Evolutionary conservation across 1,284 basidiomycete species (phyloP).

Genomic region (Puccinia brachypodii): DNA sequence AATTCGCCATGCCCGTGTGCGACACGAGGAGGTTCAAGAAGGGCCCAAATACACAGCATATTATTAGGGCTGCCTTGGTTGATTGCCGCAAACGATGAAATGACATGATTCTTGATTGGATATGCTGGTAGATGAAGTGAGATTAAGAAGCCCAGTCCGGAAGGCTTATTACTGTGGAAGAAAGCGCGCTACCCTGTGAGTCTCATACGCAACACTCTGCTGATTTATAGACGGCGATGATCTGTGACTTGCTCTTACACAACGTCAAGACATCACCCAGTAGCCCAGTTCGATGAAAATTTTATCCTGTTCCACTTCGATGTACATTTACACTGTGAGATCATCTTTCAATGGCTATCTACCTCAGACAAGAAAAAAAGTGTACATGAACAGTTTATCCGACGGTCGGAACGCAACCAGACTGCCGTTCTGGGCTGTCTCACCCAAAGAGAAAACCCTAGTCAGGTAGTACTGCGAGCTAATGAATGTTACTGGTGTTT

Average conservation of each 20-base stretch:
- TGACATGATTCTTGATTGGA: background rate
- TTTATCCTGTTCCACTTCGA: background rate
- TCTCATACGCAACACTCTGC: background rate
- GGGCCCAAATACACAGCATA: background rate
- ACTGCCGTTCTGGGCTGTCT: background rate
- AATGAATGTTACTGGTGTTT: background rate
- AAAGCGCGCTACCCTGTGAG: background rate
- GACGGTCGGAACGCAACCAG: background rate
- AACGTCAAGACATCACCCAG: background rate
- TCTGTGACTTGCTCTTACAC: background rate
- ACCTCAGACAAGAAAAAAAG: background rate
- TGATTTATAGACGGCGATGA: background rate
- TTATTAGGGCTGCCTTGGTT: background rate
- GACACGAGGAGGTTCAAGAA: background rate
- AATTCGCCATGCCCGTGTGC: background rate
- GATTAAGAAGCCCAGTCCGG: background rate
- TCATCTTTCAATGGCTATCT: background rate
- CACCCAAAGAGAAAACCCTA: background rate
- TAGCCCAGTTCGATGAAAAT: background rate
- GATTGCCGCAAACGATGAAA: background rate
- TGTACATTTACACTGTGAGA: background rate
- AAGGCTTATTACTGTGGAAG: background rate
- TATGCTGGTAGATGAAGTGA: background rate
- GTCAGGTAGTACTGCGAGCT: background rate
- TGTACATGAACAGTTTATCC: background rate